phyloP scores from a whole-genome alignment of 2,329 filamentous ascomycete genomes.

The Fusarium anguioides region DNA sequence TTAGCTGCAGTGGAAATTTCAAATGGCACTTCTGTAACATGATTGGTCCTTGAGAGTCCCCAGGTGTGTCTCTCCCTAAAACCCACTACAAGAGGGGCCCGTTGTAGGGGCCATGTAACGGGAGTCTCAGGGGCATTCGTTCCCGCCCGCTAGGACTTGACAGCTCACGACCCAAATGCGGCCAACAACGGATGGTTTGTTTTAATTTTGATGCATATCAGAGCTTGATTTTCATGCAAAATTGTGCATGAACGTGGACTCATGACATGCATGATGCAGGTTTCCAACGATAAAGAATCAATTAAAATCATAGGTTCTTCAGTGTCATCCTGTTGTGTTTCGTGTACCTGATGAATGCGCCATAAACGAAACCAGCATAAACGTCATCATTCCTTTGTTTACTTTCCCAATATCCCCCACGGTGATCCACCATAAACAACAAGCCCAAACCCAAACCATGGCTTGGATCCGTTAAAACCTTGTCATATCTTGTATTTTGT shows the following conservation, averaged over 20 bases:
- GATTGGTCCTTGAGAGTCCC: constrained; percentile 22
- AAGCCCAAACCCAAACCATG: constrained; percentile 6
- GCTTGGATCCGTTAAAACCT: constrained; percentile 26
- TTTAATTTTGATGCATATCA: constrained; percentile 22
- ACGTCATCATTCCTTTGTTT: constrained; percentile 42
- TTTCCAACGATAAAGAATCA: constrained; percentile 1
- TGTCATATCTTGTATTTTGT: constrained; percentile 14
- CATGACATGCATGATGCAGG: constrained; percentile 27
- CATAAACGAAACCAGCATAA: constrained; percentile 36
- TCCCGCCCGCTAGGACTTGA: constrained; percentile 29
- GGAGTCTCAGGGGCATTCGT: constrained; percentile 18
- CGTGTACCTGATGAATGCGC: constrained; percentile 12
- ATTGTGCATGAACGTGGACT: constrained; percentile 31
- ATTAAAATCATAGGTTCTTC: neutral
- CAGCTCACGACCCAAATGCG: constrained; percentile 29
- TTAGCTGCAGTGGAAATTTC: constrained; percentile 35
- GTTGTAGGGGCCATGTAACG: constrained; percentile 20
- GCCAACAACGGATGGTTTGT: constrained; percentile 3
- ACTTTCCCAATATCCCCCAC: constrained; percentile 36
- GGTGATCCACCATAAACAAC: constrained; percentile 30
- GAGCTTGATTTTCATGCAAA: constrained; percentile 32
- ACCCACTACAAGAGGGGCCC: constrained; percentile 26
- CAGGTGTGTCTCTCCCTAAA: constrained; percentile 27
- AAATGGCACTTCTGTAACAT: constrained; percentile 1
- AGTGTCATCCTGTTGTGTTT: constrained; percentile 2